Percentiles rank a stretch among this genome's conserved stretches.
phyloP scores from a whole-genome alignment of 116 monocot species.

The Papilionanthe hybrid region DNA sequence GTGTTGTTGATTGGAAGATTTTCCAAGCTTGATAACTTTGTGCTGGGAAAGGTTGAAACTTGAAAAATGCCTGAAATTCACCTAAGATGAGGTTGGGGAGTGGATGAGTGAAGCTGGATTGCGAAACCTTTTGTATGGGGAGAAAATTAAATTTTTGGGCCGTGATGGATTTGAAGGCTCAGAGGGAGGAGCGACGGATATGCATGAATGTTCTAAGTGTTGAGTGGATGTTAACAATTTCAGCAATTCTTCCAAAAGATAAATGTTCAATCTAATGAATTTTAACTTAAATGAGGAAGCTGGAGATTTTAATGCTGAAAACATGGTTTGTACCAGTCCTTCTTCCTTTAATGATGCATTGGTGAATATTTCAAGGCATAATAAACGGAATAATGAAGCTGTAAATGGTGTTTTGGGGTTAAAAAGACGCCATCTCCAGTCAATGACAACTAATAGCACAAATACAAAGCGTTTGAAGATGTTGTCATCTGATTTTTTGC shows the following conservation, averaged over 20 bases:
- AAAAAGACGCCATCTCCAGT: too few species aligned
- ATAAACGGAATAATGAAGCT: too few species aligned
- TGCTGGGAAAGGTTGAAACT: not conserved
- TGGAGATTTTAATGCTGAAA: too few species aligned
- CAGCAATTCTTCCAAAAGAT: not conserved
- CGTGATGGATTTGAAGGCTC: constrained; percentile 35
- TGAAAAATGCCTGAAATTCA: not conserved
- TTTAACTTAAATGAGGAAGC: too few species aligned
- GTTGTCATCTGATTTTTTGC: too few species aligned
- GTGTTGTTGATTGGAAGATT: not conserved
- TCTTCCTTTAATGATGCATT: too few species aligned
- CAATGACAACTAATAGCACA: too few species aligned
- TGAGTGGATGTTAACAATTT: not conserved
- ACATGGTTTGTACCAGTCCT: too few species aligned
- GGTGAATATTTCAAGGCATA: too few species aligned
- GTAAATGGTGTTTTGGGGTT: too few species aligned
- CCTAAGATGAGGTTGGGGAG: not conserved
- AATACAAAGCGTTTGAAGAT: too few species aligned
- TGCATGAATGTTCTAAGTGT: constrained; percentile 30
- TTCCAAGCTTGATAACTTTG: not conserved
- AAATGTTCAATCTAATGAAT: too few species aligned
- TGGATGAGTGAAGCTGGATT: constrained; percentile 26
- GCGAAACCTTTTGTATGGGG: constrained; percentile 37
- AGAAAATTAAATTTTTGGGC: constrained; percentile 19
- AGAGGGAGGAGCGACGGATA: constrained; percentile 33